Evolutionary conservation across 345 rosid species (phyloP).

Genomic region (Erodium maritimum): DNA sequence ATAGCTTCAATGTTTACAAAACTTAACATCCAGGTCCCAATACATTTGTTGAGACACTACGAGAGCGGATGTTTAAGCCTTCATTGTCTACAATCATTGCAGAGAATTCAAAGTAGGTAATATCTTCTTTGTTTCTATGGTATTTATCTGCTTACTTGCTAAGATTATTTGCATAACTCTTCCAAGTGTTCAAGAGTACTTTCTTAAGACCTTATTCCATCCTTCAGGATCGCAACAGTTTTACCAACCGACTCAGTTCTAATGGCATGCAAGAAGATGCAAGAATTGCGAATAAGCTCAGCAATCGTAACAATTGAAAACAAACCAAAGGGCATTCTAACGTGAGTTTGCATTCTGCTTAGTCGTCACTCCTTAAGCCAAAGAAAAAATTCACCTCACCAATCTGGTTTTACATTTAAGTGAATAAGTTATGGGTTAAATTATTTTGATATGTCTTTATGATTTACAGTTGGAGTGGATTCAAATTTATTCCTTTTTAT

Average conservation of each 20-base stretch:
- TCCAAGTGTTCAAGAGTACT: slow-evolving; percentile 3
- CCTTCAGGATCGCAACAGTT: slow-evolving; percentile 71
- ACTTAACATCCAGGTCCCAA: slow-evolving; percentile 47
- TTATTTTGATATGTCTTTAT: no score
- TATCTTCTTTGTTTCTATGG: slow-evolving; percentile 25
- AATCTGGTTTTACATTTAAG: background rate
- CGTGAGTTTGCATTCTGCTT: slow-evolving; percentile 38
- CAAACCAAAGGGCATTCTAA: slow-evolving; percentile 76
- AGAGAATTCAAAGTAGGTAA: slow-evolving; percentile 98
- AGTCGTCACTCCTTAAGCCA: background rate
- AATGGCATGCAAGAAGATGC: slow-evolving; percentile 68
- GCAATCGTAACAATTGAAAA: slow-evolving; percentile 70
- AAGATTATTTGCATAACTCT: background rate
- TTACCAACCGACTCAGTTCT: slow-evolving; percentile 73
- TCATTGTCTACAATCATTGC: slow-evolving; percentile 73
- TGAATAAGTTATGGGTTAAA: background rate
- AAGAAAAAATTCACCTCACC: background rate
- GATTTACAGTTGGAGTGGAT: background rate
- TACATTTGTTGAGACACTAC: slow-evolving; percentile 75
- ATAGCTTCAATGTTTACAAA: no score
- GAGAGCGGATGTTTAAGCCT: slow-evolving; percentile 91
- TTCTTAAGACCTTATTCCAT: slow-evolving; percentile 14
- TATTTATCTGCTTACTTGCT: slow-evolving; percentile 6
- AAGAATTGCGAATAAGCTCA: slow-evolving; percentile 54
- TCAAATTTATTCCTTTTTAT: slow-evolving; percentile 1